Evolutionary conservation across 1,284 basidiomycete genomes (phyloP).

Genomic region (Macrocybe sp.): DNA sequence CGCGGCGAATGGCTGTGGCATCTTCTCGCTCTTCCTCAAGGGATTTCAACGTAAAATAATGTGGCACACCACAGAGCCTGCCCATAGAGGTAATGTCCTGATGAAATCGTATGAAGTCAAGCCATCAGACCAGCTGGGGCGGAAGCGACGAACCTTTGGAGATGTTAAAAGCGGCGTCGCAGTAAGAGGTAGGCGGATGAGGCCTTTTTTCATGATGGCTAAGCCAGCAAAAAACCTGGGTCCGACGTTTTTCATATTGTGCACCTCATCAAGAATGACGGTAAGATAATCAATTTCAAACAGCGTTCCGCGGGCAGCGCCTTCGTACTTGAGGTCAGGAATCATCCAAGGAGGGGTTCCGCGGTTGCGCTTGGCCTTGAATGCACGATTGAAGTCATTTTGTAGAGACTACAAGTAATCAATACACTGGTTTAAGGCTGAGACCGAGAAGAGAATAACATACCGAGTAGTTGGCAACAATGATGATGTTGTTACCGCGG

Average conservation of each 20-base stretch:
- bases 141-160: slow-evolving; percentile 16
- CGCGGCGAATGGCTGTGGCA: slow-evolving; percentile 10
- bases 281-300: slow-evolving; percentile 19
- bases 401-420: not conserved
- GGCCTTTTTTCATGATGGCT: slow-evolving; percentile 11
- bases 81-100: slow-evolving; percentile 26
- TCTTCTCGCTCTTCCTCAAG: slow-evolving; percentile 20
- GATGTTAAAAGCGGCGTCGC: slow-evolving; percentile 30
- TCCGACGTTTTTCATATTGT: slow-evolving; percentile 22
- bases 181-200: slow-evolving; percentile 20
- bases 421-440: not conserved
- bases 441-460: slow-evolving; percentile 1
- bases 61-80: slow-evolving; percentile 18
- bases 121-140: not conserved
- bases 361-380: slow-evolving; percentile 1
- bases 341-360: slow-evolving; percentile 12
- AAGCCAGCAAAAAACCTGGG: slow-evolving; percentile 17
- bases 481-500: slow-evolving; percentile 12
- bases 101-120: not conserved
- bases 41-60: slow-evolving; percentile 19
- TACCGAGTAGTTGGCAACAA: slow-evolving; percentile 24
- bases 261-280: slow-evolving; percentile 24
- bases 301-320: slow-evolving; percentile 11
- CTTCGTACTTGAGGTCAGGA: slow-evolving; percentile 1
- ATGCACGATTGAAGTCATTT: not conserved